Evolutionary conservation across 345 rosid genomes (phyloP), one percentile per base, ranked within the genome.

Genomic region (Conringia planisiliqua): DNA sequence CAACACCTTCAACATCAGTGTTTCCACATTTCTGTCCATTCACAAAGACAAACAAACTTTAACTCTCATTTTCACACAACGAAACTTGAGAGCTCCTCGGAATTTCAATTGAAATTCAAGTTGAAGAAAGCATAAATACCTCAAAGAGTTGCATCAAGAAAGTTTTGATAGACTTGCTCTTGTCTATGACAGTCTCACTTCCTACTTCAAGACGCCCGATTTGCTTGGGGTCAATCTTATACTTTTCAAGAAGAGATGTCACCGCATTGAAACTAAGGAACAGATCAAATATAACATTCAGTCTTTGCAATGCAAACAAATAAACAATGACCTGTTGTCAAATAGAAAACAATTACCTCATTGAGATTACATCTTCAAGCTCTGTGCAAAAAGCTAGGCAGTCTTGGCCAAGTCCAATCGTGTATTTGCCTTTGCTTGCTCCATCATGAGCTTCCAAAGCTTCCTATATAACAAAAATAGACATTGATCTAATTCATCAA

Each of bases 191-290:
- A 40, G 99, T 96, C 83, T 96, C 99, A 59, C 99, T 96, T 58
- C 99, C 99, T 40, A 96, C 99, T 84, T 96, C 99, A 60, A 96
- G 83, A 10, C 99, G 94, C 17, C 99, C 99, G 47, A 96, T 92
- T 77, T 88, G 94, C 57, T 83, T 96, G 4, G 99, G 98, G 78
- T 96, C 96, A 82, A 96, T 62, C 70, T 82, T 85, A 51, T 92
- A 96, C 81, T 92, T 96, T 75, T 92, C 96, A 33, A 96, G 94
- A 62, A 96, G 97, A 47, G 96, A 88, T 70, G 82, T 83, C 74
- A 96, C 96, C 72, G 72, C 99, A 2, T 96, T 92, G 82, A 96
- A 88, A 79, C 99, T 96, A 88, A 66, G n/a, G 65, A 42, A 73
- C 60, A 42, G 16, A 67, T 40, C 68, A 72, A 22, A 52, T 4